Base-by-base conservation (phyloP, 495 filamentous ascomycete species). In the Apodospora peruviana region DNA sequence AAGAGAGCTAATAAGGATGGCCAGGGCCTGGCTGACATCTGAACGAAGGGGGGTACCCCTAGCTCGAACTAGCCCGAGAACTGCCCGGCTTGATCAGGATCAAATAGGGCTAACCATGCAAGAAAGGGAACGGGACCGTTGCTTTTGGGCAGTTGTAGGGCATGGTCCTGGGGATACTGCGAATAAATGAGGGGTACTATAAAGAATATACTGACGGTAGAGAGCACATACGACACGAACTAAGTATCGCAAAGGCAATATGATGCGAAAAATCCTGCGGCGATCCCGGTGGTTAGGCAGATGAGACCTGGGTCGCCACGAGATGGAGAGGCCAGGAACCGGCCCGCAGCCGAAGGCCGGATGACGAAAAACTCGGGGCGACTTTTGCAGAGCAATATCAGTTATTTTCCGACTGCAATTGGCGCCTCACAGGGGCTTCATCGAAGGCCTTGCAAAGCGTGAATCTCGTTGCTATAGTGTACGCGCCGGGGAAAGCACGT, bases 21-120 rank as follows among this genome's bases (percentile, higher is more conserved):
- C 21, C 51, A 27, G 53, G 52, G 47, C 47, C 48, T 48, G 48
- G 51, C 47, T 47, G 9, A 37, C 24, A 37, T 39, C 19, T 22
- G 39, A 45, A 25, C 46, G 50, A 59, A 47, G 56, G 52, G 47
- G 47, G 24, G 46, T 41, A 53, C 51, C 59, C 61, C 56, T 55
- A 25, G 35, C 25, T 47, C 19, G 9, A 23, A 46, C 18, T 45
- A 47, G 46, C 47, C 42, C 47, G 19, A 40, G 37, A 23, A 43
- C 4, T 36, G 38, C 25, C 43, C 17, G 40, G 48, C 53, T 52
- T 43, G 43, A 45, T 50, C 45, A 60, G 48, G 51, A 58, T 56
- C 48, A 47, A 43, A 32, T 48, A 37, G 36, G 50, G 43, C 47
- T 45, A 42, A 38, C 42, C 49, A 45, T 50, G 27, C 27, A 32